These are phyloP conservation scores for Trichophyton schoenleinii DNA, from an alignment of 2,329 filamentous ascomycete species.

Conservation along the genomic window DNA sequence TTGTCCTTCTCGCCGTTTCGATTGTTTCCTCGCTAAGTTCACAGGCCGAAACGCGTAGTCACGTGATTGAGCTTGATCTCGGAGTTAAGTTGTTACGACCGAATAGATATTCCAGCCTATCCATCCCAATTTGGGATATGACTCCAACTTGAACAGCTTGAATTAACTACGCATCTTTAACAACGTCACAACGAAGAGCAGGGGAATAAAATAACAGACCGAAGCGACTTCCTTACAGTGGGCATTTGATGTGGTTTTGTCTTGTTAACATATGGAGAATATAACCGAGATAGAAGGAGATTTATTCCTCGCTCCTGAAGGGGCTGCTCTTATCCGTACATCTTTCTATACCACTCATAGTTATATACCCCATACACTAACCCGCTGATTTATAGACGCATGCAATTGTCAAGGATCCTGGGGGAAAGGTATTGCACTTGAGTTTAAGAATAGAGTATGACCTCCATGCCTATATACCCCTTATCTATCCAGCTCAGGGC, in stretches of 20 bases:
- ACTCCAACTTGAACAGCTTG: not conserved
- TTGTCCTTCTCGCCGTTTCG: not conserved
- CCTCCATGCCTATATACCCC: not conserved
- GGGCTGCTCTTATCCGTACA: conserved; percentile 40
- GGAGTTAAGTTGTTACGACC: not conserved
- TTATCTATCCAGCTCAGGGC: not conserved
- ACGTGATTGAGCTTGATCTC: not conserved
- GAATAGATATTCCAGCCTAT: not conserved
- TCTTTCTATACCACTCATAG: not conserved
- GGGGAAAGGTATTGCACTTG: conserved; percentile 46
- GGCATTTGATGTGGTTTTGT: no score
- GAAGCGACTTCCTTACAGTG: no score
- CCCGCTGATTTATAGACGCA: conserved; percentile 31
- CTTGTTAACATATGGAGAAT: conserved; percentile 3
- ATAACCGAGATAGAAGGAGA: conserved; percentile 31
- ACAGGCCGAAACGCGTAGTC: not conserved
- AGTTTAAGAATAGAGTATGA: conserved; percentile 33
- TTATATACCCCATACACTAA: not conserved
- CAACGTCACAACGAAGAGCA: not conserved
- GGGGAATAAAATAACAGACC: no score
- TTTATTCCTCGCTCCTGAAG: conserved; percentile 41
- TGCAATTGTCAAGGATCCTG: conserved; percentile 48
- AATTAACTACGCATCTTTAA: not conserved
- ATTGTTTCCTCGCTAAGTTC: not conserved
- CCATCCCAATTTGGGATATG: not conserved